These are phyloP conservation scores for Parastagonospora nodorum DNA, from an alignment of 2,329 filamentous ascomycete genomes.

Conservation along the genomic window DNA sequence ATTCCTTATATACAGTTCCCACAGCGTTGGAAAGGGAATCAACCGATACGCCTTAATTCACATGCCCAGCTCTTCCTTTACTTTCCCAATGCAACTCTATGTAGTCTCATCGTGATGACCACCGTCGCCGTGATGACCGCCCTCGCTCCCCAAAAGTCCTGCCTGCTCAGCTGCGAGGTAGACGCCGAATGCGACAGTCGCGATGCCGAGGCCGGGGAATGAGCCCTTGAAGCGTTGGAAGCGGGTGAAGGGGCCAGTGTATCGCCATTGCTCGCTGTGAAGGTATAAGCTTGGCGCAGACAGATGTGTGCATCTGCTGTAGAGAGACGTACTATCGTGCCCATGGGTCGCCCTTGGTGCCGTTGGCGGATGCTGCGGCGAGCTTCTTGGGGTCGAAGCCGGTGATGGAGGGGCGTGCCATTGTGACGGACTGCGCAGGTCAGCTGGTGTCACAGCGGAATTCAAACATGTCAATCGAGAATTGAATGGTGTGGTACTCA, in stretches of 20 bases:
- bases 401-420: conserved; percentile 76
- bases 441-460: conserved; percentile 11
- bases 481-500: conserved; percentile 14
- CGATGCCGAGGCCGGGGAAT: conserved; percentile 91
- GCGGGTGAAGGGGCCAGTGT: conserved; percentile 84
- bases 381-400: conserved; percentile 89
- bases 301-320: conserved; percentile 1
- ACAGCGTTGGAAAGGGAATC: conserved; percentile 30
- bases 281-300: conserved; percentile 19
- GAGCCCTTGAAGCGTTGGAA: conserved; percentile 85
- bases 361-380: conserved; percentile 69
- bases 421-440: conserved; percentile 44
- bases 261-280: conserved; percentile 89
- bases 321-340: conserved; percentile 58
- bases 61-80: conserved; percentile 11
- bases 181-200: conserved; percentile 83
- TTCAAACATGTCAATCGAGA: conserved; percentile 3
- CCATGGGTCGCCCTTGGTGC: conserved; percentile 66
- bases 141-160: conserved; percentile 71
- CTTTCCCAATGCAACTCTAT: not conserved
- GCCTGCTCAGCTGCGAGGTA: conserved; percentile 92
- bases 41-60: conserved; percentile 38
- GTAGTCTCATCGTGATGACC: conserved; percentile 28
- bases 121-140: conserved; percentile 50
- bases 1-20: conserved; percentile 43